Evolutionary conservation across 257 asterid species (phyloP), one percentile per base, ranked within the genome.

Genomic region (Penstemon newberryi): DNA sequence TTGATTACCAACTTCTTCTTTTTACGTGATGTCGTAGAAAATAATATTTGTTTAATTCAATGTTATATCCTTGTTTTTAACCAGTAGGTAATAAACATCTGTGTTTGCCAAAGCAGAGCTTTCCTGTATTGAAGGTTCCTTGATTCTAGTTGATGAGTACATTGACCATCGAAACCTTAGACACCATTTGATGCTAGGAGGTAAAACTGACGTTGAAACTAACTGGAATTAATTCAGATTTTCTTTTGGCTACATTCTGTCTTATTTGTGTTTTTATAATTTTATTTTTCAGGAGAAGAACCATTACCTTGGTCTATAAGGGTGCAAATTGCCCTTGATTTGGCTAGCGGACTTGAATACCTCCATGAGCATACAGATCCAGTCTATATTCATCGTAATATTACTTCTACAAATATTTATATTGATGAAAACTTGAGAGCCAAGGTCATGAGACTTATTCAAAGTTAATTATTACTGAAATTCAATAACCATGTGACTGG

Each of bases 271-370:
- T 25, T 25, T 25, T 25, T 2, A 25, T 1, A 25, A 25, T 25
- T 25, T 25, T 2, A 25, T 25, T 25, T 25, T 67, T 65, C 70
- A 83, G 96, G 66, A 8, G 76, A 53, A 62, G 89, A 78, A 52
- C 83, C 88, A 15, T 73, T 91, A 73, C 57, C 87, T 13, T 91
- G 97, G 97, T 51, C 86, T 18, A 81, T 81, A 15, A 84, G 97
- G 83, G 78, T 91, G 69, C 91, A 87, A 80, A 84, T 91, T 15
- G 96, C 96, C 56, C 93, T 91, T 36, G 97, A 91, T 80, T 87
- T 96, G 1, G 97, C 97, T 4, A 82, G 97, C 86, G 97, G 96
- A 43, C 96, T 91, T 11, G 97, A 91, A 78, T 89, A 91, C 85
- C 89, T 91, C 51, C 97, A 91, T 38, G 97, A 89, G 73, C 97